Evolutionary conservation across 2,329 filamentous ascomycete species (phyloP), one percentile per base, ranked within the genome.

Genomic region (Hypoxylon sp.): DNA sequence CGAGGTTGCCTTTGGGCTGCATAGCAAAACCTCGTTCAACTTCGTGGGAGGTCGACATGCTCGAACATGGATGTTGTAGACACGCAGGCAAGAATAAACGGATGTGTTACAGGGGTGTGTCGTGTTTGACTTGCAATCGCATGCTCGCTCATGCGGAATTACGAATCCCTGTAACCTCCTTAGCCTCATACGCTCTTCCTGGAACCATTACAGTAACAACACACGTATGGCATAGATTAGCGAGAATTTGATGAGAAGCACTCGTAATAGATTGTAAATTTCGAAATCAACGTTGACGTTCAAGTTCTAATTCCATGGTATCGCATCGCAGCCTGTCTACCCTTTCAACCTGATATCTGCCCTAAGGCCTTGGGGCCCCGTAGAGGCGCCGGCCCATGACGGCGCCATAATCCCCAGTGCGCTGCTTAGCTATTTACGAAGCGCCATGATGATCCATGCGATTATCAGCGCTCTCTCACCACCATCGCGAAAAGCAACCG

Each of bases 81-180:
- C 32, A 32, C 58, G 16, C 36, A 44, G 61, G 61, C 16, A 69
- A 53, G 50, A 61, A 64, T 66, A 66, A 44, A 66, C 66, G 60
- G 66, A 69, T 69, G 63, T 33, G 63, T 61, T 64, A 48, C 66
- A 69, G 63, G 66, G 66, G 63, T 18, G 36, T 30, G 50, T 61
- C 62, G 48, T 61, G 52, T 56, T 57, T 65, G 57, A 36, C 56
- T 30, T 48, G 38, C 55, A 60, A 67, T 53, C 53, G 36, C 62
- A 57, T 60, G 53, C 53, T 49, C 51, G 18, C 46, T 62, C 50
- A 54, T 64, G 56, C 56, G 51, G 61, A n/a, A 64, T 58, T 61
- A 50, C 2, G 2, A 38, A 56, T 53, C 60, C 64, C 64, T 67
- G 60, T 26, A 51, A 26, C 9, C 36, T 40, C 45, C 54, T 48